A percentile compares a stretch with the other conserved stretches of the same genome.
Evolutionary conservation across 164 flowering plant species (phyloP).

Genomic region (Dillenia turbinata): DNA sequence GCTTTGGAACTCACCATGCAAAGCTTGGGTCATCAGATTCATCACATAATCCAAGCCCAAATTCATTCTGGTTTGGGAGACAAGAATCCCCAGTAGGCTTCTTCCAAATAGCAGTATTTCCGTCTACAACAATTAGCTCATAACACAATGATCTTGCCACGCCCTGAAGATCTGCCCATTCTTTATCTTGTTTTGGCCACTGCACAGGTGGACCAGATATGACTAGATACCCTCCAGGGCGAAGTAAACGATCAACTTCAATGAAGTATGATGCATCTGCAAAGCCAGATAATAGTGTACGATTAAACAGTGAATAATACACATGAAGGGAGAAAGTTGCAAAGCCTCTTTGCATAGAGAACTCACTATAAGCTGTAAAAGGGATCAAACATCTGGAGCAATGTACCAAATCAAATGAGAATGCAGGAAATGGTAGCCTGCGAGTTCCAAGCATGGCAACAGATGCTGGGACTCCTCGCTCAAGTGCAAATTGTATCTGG

Average conservation of each 20-base stretch:
- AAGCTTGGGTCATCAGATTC: conserved; percentile 73
- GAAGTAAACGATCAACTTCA: conserved; percentile 90
- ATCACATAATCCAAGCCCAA: conserved; percentile 71
- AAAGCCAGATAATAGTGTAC: conserved; percentile 13
- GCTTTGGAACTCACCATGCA: conserved; percentile 60
- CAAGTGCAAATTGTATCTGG: conserved; percentile 94
- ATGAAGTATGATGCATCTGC: conserved; percentile 96
- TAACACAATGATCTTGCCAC: conserved; percentile 85
- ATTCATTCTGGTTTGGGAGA: conserved; percentile 77
- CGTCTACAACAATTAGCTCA: conserved; percentile 90
- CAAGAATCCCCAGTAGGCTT: conserved; percentile 82
- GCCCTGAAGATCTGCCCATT: conserved; percentile 97
- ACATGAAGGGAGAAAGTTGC: background rate
- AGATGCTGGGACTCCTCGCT: conserved; percentile 92
- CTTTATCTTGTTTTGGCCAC: conserved; percentile 95
- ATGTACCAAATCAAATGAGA: conserved; percentile 85
- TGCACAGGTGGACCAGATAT: conserved; percentile 98
- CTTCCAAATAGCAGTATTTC: conserved; percentile 93
- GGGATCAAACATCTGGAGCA: conserved; percentile 97
- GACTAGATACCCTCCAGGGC: conserved; percentile 91
- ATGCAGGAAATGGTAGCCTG: conserved; percentile 89
- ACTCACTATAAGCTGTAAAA: conserved; percentile 93
- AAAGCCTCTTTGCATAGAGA: background rate
- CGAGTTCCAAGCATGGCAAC: conserved; percentile 99
- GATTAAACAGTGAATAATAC: background rate